Percentiles rank a stretch among this genome's conserved stretches.
Conservation (phyloP, 371 early-diverging fungal genomes). For the Rhizopus stolonifer region DNA sequence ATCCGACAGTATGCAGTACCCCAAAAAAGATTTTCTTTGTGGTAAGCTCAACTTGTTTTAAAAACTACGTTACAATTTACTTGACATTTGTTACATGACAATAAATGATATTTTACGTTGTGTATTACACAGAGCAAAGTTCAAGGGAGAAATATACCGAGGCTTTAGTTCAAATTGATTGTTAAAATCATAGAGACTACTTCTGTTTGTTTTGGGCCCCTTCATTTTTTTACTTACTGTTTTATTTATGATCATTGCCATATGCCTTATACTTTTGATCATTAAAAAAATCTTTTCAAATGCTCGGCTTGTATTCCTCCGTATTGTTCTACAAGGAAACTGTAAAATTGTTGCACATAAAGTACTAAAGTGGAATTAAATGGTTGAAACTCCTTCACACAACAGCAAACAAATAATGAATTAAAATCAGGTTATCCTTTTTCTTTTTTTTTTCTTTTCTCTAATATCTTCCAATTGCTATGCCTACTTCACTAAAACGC, state of each 20-base stretch:
- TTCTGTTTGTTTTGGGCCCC: no score
- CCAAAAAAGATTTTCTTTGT: no score
- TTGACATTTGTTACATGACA: background rate
- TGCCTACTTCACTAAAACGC: background rate
- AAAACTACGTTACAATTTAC: background rate
- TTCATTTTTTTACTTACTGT: no score
- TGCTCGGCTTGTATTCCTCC: background rate
- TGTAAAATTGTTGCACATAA: background rate
- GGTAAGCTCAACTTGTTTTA: no score
- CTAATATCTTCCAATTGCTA: background rate
- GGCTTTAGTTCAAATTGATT: background rate
- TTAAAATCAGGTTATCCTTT: background rate
- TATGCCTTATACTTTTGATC: background rate
- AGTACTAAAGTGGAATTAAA: background rate
- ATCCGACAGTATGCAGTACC: no score
- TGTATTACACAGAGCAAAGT: background rate
- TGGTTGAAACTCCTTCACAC: background rate
- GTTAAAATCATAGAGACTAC: no score
- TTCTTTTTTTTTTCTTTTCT: background rate
- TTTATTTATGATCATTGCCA: no score
- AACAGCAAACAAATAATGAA: background rate
- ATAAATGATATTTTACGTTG: background rate
- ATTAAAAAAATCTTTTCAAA: background rate
- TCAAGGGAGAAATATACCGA: background rate
- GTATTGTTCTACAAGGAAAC: conserved; percentile 1